Percentiles rank a stretch among this genome's conserved stretches.
Conservation (phyloP, 306 rosid species). For the Calophaca sinica region DNA sequence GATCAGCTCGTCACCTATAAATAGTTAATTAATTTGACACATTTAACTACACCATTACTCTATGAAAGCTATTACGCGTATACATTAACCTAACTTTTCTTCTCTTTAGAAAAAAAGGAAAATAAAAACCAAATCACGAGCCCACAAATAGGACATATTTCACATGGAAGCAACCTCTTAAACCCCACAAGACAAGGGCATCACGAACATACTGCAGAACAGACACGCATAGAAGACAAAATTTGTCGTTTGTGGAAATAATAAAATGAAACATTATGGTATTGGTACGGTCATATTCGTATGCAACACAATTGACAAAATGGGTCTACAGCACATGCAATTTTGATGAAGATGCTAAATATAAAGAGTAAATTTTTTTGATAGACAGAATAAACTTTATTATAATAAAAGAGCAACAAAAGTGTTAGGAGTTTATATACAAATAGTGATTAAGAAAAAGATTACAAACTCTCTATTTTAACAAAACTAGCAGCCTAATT, state of each 20-base stretch:
- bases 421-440: too few relatives aligned
- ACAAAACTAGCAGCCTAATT: too few relatives aligned
- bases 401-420: too few relatives aligned
- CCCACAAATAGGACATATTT: conserved; percentile 27
- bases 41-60: conserved; percentile 4
- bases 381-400: too few relatives aligned
- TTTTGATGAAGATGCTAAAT: too few relatives aligned
- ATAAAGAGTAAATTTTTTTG: too few relatives aligned
- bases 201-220: conserved; percentile 27
- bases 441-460: too few relatives aligned
- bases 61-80: conserved; percentile 6
- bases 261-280: background rate
- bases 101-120: background rate
- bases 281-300: conserved; percentile 11
- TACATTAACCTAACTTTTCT: background rate
- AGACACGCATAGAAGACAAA: conserved; percentile 37
- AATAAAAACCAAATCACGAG: background rate
- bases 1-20: conserved; percentile 3
- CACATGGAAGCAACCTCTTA: conserved; percentile 45
- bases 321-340: conserved; percentile 47
- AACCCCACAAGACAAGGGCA: conserved; percentile 45
- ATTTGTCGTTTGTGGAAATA: conserved; percentile 30
- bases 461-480: too few relatives aligned
- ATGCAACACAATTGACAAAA: conserved; percentile 3
- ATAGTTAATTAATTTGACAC: conserved; percentile 10